Evolutionary conservation across 495 filamentous ascomycete genomes (phyloP).

Genomic region (Thermothielavioides terrestris): DNA sequence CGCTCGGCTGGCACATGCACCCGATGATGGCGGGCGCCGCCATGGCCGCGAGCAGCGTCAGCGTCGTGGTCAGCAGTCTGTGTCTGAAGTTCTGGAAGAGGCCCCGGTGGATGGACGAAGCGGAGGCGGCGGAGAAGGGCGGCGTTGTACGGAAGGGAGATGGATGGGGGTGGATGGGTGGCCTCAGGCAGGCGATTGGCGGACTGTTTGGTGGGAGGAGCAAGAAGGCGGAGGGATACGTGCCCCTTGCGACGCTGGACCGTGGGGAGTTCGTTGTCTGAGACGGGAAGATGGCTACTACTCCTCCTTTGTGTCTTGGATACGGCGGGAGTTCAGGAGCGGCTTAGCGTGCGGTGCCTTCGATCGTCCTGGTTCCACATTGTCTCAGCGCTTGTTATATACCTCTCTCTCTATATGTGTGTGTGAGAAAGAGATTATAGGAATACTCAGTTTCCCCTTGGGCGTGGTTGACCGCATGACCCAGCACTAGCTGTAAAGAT

Average conservation of each 20-base stretch:
- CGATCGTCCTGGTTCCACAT: background rate
- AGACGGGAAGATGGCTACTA: background rate
- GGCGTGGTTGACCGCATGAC: no score
- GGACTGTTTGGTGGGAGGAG: constrained; percentile 25
- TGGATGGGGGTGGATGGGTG: constrained; percentile 38
- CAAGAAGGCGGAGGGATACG: constrained; percentile 48
- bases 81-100: constrained; percentile 81
- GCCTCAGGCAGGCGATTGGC: constrained; percentile 30
- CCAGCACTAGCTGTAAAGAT: no score
- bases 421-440: no score
- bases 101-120: constrained; percentile 81
- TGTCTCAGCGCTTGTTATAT: background rate
- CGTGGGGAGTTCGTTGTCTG: constrained; percentile 11
- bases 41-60: constrained; percentile 87
- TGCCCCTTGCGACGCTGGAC: constrained; percentile 46
- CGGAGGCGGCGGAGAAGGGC: constrained; percentile 33
- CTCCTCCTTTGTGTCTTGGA: background rate
- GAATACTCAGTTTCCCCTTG: no score
- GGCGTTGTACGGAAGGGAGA: constrained; percentile 32
- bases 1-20: constrained; percentile 76
- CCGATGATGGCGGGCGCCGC: constrained; percentile 92
- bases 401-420: no score
- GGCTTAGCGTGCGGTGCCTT: background rate
- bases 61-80: constrained; percentile 76
- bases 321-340: background rate